Evolutionary conservation across 1,284 basidiomycete species (phyloP).

Genomic region (Pholiota adiposa): DNA sequence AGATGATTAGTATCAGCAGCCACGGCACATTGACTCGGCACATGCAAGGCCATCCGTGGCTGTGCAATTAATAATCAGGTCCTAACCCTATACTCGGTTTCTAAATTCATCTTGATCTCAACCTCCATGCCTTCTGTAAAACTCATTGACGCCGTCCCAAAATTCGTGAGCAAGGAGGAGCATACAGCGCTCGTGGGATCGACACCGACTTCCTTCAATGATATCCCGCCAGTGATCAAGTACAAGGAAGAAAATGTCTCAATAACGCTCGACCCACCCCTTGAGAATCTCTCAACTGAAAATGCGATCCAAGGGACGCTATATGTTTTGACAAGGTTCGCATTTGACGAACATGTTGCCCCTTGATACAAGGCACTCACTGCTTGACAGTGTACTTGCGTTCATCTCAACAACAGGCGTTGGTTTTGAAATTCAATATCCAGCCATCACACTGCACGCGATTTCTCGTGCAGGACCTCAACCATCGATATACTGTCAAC

Average conservation of each 20-base stretch:
- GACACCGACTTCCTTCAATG: slow-evolving; percentile 80
- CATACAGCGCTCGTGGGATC: slow-evolving; percentile 67
- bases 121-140: slow-evolving; percentile 37
- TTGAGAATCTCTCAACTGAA: slow-evolving; percentile 56
- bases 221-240: slow-evolving; percentile 80
- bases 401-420: slow-evolving; percentile 73
- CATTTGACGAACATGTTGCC: slow-evolving; percentile 26
- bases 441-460: slow-evolving; percentile 87
- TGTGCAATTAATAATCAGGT: background rate
- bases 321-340: slow-evolving; percentile 82
- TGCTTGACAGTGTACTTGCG: slow-evolving; percentile 63
- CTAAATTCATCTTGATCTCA: background rate
- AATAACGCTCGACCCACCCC: slow-evolving; percentile 67
- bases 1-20: background rate
- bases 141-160: slow-evolving; percentile 55
- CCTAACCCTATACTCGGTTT: no score
- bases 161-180: slow-evolving; percentile 70
- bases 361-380: slow-evolving; percentile 30
- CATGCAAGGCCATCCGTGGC: background rate
- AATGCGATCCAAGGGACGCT: slow-evolving; percentile 65
- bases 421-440: slow-evolving; percentile 84
- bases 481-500: slow-evolving; percentile 88
- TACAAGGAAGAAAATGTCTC: slow-evolving; percentile 74
- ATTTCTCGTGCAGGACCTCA: slow-evolving; percentile 69
- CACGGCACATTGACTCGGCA: background rate